A percentile compares a stretch with the other conserved stretches of the same genome.
phyloP scores from a whole-genome alignment of 352 stramenopile genomes.

The Phytophthora pistaciae region DNA sequence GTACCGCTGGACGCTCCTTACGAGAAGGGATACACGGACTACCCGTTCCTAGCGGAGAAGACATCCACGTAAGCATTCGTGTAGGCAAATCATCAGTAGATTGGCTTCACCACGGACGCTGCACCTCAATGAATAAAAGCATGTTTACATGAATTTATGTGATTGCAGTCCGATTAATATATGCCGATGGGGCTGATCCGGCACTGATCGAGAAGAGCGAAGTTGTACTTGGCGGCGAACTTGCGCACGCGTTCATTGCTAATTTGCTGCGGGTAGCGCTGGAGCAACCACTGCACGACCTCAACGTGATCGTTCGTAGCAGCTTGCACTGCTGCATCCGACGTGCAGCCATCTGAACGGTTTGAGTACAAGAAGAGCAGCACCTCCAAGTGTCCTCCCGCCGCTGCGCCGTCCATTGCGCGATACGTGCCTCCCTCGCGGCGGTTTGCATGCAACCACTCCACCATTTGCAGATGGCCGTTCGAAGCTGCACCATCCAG shows the following conservation, averaged over 20 bases:
- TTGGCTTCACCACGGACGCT: too few species aligned
- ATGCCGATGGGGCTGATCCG: neutral
- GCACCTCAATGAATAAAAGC: neutral
- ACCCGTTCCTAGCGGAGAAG: conserved; percentile 33
- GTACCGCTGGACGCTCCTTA: conserved; percentile 29
- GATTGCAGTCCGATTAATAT: conserved; percentile 13
- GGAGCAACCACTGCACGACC: conserved; percentile 43
- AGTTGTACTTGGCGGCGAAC: conserved; percentile 41
- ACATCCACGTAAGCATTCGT: conserved; percentile 3
- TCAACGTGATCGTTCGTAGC: conserved; percentile 40
- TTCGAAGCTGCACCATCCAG: conserved; percentile 44
- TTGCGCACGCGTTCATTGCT: conserved; percentile 33
- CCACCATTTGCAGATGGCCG: conserved; percentile 33
- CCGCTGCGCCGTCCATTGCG: conserved; percentile 42
- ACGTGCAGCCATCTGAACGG: conserved; percentile 34
- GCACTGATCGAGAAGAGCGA: conserved; percentile 33
- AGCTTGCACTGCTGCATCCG: conserved; percentile 31
- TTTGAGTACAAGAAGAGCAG: conserved; percentile 42
- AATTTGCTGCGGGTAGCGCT: conserved; percentile 38
- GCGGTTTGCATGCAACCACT: conserved; percentile 39
- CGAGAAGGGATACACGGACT: conserved; percentile 56
- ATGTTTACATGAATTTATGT: conserved; percentile 2
- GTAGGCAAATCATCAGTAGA: too few species aligned
- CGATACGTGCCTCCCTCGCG: conserved; percentile 35
- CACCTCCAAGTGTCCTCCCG: conserved; percentile 42